Evolutionary conservation across 1,139 yeast genomes (phyloP).

Genomic region (Kodamaea sp.): DNA sequence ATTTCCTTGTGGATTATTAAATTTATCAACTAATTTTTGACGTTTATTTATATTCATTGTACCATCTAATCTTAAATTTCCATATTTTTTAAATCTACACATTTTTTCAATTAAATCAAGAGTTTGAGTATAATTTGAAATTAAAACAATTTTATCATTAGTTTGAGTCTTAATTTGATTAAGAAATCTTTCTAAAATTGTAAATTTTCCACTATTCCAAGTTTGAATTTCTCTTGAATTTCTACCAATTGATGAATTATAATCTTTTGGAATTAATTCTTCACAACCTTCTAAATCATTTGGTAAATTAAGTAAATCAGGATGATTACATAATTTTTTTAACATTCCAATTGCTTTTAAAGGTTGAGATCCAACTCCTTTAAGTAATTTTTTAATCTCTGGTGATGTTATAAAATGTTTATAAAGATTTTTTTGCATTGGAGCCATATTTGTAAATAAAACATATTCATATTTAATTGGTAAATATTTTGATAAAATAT

Average conservation of each 20-base stretch:
- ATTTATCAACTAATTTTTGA: constrained; percentile 85
- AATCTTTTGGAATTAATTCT: constrained; percentile 69
- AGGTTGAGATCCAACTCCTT: constrained; percentile 77
- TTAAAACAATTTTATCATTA: constrained; percentile 88
- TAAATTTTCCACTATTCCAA: constrained; percentile 60
- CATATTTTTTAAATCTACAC: constrained; percentile 75
- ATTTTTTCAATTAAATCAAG: constrained; percentile 82
- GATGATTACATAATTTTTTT: constrained; percentile 91
- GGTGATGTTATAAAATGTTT: constrained; percentile 77
- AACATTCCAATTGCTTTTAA: constrained; percentile 85
- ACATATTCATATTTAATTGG: constrained; percentile 97
- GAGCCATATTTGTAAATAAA: constrained; percentile 79
- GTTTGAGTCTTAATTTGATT: constrained; percentile 74
- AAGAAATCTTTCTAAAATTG: constrained; percentile 69
- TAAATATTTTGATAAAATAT: constrained; percentile 84
- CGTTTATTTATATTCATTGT: constrained; percentile 89
- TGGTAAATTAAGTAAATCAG: constrained; percentile 75
- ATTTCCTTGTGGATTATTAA: constrained; percentile 84
- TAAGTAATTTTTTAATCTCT: constrained; percentile 65
- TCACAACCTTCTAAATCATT: constrained; percentile 72
- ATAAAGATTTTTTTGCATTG: constrained; percentile 71
- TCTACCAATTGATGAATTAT: constrained; percentile 35
- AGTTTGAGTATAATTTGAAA: constrained; percentile 93
- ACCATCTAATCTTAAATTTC: constrained; percentile 85
- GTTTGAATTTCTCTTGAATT: constrained; percentile 57